A percentile compares a stretch with the other conserved stretches of the same genome.
phyloP scores from a whole-genome alignment of 768 basidiomycete species.

The Boletus rufocinnamomeus region DNA sequence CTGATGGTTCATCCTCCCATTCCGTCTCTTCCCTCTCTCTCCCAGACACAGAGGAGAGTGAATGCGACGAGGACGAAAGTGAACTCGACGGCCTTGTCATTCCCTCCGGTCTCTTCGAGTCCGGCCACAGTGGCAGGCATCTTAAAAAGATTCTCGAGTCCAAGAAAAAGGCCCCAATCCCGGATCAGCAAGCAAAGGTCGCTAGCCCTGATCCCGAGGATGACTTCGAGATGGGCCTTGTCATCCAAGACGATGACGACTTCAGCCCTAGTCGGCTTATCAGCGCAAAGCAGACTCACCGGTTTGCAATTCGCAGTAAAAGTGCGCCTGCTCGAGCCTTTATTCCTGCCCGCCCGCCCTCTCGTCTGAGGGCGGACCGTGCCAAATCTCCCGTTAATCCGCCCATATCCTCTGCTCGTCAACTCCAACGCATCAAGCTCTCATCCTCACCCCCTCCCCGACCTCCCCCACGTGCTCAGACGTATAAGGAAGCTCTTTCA shows the following conservation, averaged over 20 bases:
- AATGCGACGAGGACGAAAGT: constrained; percentile 65
- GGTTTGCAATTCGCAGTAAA: constrained; percentile 53
- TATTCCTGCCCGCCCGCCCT: constrained; percentile 60
- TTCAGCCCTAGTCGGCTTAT: constrained; percentile 76
- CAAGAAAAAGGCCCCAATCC: constrained; percentile 58
- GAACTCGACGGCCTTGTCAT: constrained; percentile 82
- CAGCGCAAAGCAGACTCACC: constrained; percentile 48
- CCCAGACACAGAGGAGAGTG: constrained; percentile 73
- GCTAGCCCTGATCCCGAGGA: constrained; percentile 72
- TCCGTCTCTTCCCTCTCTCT: constrained; percentile 65
- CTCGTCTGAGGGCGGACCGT: constrained; percentile 59
- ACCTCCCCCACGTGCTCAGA: constrained; percentile 53
- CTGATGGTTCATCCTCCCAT: constrained; percentile 70
- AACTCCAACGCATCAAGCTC: constrained; percentile 64
- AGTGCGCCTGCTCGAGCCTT: constrained; percentile 56
- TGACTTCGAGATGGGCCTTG: constrained; percentile 82
- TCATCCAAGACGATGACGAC: constrained; percentile 81
- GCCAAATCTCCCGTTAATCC: constrained; percentile 74
- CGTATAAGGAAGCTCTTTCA: constrained; percentile 57
- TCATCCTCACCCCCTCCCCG: constrained; percentile 71
- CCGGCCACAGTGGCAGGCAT: constrained; percentile 56
- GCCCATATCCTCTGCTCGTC: constrained; percentile 67
- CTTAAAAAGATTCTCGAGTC: constrained; percentile 52
- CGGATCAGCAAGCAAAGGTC: constrained; percentile 52
- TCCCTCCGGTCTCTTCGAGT: constrained; percentile 74